Percentiles rank a stretch among this genome's conserved stretches.
These are phyloP conservation scores for Candida succiphila DNA, from an alignment of 805 yeast species.

Conservation along the genomic window DNA sequence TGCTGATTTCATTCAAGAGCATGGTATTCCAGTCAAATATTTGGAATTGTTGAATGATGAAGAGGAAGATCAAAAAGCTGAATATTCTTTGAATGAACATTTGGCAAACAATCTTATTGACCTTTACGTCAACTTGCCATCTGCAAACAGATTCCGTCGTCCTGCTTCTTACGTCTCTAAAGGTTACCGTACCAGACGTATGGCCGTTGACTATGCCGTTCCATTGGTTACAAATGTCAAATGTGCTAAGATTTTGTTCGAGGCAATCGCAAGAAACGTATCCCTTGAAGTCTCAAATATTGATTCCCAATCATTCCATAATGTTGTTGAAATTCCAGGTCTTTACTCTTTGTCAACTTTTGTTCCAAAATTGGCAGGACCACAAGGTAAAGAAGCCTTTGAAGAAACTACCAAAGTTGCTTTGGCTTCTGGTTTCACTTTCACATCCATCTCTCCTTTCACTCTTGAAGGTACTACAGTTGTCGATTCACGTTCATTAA, in stretches of 20 bases:
- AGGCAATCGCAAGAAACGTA: conserved; percentile 75
- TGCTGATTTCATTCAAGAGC: conserved; percentile 95
- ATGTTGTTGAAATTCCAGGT: conserved; percentile 77
- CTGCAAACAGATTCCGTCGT: conserved; percentile 94
- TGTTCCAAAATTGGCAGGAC: conserved; percentile 53
- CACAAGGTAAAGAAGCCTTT: conserved; percentile 41
- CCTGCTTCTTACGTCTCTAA: conserved; percentile 97
- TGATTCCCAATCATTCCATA: conserved; percentile 88
- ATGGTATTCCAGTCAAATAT: conserved; percentile 88
- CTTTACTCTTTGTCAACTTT: conserved; percentile 73
- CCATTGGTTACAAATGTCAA: conserved; percentile 97
- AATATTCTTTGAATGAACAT: conserved; percentile 92
- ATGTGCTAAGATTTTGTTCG: conserved; percentile 90
- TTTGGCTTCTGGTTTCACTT: conserved; percentile 81
- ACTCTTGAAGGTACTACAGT: conserved; percentile 53
- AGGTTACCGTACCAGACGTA: conserved; percentile 97
- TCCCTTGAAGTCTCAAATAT: conserved; percentile 59
- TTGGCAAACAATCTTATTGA: conserved; percentile 95
- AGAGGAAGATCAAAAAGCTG: conserved; percentile 70
- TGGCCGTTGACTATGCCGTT: conserved; percentile 98
- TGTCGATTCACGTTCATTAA: conserved; percentile 54
- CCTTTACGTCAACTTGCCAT: conserved; percentile 91
- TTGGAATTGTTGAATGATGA: conserved; percentile 75
- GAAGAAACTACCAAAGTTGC: conserved; percentile 62
- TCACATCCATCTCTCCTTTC: conserved; percentile 70